A percentile compares a stretch with the other conserved stretches of the same genome.
phyloP scores from a whole-genome alignment of 2,329 filamentous ascomycete species.

The Rhytidhysteron rufulum region DNA sequence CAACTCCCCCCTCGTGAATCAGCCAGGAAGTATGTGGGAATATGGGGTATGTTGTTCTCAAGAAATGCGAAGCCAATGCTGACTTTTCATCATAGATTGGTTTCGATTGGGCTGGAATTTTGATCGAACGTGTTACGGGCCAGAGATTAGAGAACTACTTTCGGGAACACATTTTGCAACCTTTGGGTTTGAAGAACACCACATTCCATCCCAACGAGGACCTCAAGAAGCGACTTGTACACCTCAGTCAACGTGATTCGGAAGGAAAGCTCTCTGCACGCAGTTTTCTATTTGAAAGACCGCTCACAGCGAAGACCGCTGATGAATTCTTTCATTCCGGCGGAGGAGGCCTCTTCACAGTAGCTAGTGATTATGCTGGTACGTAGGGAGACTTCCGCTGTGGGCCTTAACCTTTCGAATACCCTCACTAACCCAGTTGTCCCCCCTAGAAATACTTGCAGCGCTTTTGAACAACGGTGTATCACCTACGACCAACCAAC shows the following conservation, averaged over 20 bases:
- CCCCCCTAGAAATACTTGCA: constrained; percentile 57
- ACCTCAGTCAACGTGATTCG: constrained; percentile 52
- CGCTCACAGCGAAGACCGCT: constrained; percentile 43
- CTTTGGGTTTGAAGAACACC: constrained; percentile 46
- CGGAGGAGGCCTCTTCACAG: constrained; percentile 59
- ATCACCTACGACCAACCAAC: constrained; percentile 52
- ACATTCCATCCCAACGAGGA: constrained; percentile 54
- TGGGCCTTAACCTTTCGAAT: too few species aligned
- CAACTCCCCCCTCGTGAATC: constrained; percentile 54
- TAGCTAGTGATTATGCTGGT: constrained; percentile 58
- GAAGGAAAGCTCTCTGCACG: constrained; percentile 36
- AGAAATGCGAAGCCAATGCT: not conserved
- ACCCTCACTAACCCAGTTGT: too few species aligned
- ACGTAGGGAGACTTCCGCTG: too few species aligned
- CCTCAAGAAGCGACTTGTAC: constrained; percentile 54
- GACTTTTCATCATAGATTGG: constrained; percentile 36
- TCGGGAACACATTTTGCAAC: constrained; percentile 44
- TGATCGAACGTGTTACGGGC: constrained; percentile 44
- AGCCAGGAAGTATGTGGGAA: constrained; percentile 60
- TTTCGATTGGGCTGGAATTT: constrained; percentile 49
- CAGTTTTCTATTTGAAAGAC: constrained; percentile 50
- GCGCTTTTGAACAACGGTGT: constrained; percentile 62
- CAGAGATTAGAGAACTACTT: constrained; percentile 44
- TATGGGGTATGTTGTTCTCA: constrained; percentile 44
- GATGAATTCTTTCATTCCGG: constrained; percentile 56